Evolutionary conservation across 2,329 filamentous ascomycete genomes (phyloP).

Genomic region (Diaporthe capsici): DNA sequence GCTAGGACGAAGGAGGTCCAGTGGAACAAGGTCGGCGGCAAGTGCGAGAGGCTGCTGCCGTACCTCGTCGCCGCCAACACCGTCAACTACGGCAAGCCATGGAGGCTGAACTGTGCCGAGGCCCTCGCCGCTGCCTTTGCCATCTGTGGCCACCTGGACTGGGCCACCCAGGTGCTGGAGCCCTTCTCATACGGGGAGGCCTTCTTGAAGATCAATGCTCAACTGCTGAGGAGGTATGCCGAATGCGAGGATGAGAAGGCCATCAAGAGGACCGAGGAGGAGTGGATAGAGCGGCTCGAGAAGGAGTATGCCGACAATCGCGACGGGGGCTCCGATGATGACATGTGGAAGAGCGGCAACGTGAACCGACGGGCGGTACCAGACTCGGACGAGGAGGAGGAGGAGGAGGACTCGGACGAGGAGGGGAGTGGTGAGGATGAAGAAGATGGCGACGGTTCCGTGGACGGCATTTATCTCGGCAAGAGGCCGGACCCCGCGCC

Average conservation of each 20-base stretch:
- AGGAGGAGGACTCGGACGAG: slow-evolving; percentile 62
- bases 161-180: slow-evolving; percentile 86
- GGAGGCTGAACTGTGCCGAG: slow-evolving; percentile 95
- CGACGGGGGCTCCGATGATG: slow-evolving; percentile 74
- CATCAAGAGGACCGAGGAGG: slow-evolving; percentile 86
- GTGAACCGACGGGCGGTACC: slow-evolving; percentile 75
- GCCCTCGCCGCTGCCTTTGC: slow-evolving; percentile 92
- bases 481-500: slow-evolving; percentile 59
- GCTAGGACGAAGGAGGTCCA: slow-evolving; percentile 92
- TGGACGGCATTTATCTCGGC: slow-evolving; percentile 73
- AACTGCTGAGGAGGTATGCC: slow-evolving; percentile 86
- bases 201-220: slow-evolving; percentile 92
- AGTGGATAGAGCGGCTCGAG: slow-evolving; percentile 92
- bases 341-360: slow-evolving; percentile 94
- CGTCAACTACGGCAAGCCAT: slow-evolving; percentile 97
- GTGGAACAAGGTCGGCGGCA: slow-evolving; percentile 91
- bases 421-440: slow-evolving; percentile 60
- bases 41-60: slow-evolving; percentile 90
- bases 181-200: slow-evolving; percentile 91
- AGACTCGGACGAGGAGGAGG: slow-evolving; percentile 60
- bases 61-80: slow-evolving; percentile 97
- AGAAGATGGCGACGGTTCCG: slow-evolving; percentile 59
- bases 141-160: slow-evolving; percentile 92
- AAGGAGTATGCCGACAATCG: slow-evolving; percentile 88
- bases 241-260: slow-evolving; percentile 85